Base-by-base conservation (phyloP, 345 rosid genomes). In the Nephelium lappaceum region DNA sequence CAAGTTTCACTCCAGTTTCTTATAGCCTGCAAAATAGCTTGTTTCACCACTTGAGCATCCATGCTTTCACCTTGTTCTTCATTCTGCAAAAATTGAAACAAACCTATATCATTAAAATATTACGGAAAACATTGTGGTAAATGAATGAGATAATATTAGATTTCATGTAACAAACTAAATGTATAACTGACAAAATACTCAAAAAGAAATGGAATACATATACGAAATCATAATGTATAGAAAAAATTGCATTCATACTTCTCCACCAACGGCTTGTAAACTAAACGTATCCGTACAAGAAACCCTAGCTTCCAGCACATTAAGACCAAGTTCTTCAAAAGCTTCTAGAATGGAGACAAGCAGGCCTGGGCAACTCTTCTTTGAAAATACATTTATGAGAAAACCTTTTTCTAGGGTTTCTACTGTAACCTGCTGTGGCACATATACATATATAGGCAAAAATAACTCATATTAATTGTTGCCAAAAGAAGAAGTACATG, bases 251-350 rank as follows among this genome's bases (percentile, higher is more conserved):
- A 47, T 36, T 53, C 83, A 80, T 91, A 92, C 97, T 88, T 93
- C 92, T 82, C 90, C 91, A 11, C 94, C 93, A 74, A 86, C 85
- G 31, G 95, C 98, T 82, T 95, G 89, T 73, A 95, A 84, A 63
- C 79, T 85, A 68, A 95, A 95, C 12, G 81, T 84, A 39, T 95
- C 94, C 0, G 94, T 82, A 84, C 98, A 95, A 80, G 98, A 92
- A 93, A 85, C 97, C 94, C 95, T 93, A 89, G 98, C 98, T 83
- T 95, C 98, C 18, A 86, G 88, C 76, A 95, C 88, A 81, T 85
- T 86, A 38, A 95, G 93, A 36, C 93, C 90, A 72, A 93, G 75
- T 60, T 93, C 96, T 65, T 95, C 99, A 79, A 95, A 92, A 62
- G 93, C 89, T 87, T 95, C 98, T 38, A 95, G 82, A 27, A 95